Percentiles rank a stretch among this genome's conserved stretches.
Evolutionary conservation across 495 filamentous ascomycete genomes (phyloP).

Genomic region (Hypomontagnella submonticulosa): DNA sequence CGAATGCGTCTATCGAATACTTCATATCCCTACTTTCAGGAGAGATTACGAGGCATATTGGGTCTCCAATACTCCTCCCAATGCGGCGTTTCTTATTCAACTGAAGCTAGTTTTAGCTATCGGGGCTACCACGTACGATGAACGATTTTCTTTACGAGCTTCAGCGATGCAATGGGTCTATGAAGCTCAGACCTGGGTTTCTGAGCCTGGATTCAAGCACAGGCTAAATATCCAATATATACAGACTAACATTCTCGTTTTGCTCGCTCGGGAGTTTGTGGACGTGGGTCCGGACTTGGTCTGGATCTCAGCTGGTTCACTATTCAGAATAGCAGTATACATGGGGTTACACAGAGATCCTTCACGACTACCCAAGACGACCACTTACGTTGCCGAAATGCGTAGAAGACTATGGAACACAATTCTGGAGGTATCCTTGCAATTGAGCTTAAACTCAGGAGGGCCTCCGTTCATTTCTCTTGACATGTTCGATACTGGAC

Average conservation of each 20-base stretch:
- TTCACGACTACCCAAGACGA: conserved; percentile 51
- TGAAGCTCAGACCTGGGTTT: conserved; percentile 71
- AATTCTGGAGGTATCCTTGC: conserved; percentile 65
- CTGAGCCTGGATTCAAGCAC: conserved; percentile 62
- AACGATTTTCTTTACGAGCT: conserved; percentile 56
- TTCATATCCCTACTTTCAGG: conserved; percentile 63
- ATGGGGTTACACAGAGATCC: conserved; percentile 74
- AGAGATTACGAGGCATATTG: conserved; percentile 61
- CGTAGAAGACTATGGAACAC: conserved; percentile 76
- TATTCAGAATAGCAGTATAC: conserved; percentile 68
- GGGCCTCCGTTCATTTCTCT: conserved; percentile 62
- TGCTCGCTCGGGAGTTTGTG: conserved; percentile 67
- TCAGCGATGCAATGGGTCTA: conserved; percentile 70
- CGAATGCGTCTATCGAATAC: conserved; percentile 65
- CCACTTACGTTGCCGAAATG: conserved; percentile 68
- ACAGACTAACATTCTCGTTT: conserved; percentile 68
- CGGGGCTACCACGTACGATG: conserved; percentile 66
- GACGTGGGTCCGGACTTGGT: conserved; percentile 65
- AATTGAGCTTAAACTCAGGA: conserved; percentile 63
- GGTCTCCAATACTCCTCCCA: conserved; percentile 30
- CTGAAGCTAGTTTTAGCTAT: conserved; percentile 73
- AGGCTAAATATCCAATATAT: conserved; percentile 65
- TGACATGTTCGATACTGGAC: conserved; percentile 58
- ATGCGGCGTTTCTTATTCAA: conserved; percentile 63
- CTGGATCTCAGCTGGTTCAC: conserved; percentile 68